A percentile compares a stretch with the other conserved stretches of the same genome.
These are phyloP conservation scores for Dactylorhiza incarnata DNA, from an alignment of 106 monocot genomes.

Conservation along the genomic window DNA sequence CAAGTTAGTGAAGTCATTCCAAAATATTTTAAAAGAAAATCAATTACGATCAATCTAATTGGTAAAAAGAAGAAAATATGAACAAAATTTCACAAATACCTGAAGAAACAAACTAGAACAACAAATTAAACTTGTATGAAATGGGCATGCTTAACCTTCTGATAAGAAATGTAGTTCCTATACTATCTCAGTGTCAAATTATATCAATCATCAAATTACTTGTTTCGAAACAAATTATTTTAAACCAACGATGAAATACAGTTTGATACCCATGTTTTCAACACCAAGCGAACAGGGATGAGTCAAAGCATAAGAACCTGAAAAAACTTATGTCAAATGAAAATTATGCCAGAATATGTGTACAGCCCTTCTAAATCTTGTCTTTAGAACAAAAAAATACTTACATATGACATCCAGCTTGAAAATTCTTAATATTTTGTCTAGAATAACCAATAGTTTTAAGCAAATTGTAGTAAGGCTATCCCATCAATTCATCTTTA, in stretches of 20 bases:
- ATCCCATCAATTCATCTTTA: too few species aligned
- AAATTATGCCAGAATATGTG: background rate
- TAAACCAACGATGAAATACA: background rate
- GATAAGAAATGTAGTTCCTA: background rate
- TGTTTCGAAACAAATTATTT: background rate
- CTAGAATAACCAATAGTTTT: background rate
- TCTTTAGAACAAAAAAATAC: background rate
- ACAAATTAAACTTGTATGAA: background rate
- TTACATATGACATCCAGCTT: background rate
- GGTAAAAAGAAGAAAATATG: background rate
- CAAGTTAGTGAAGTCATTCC: background rate
- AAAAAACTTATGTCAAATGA: background rate
- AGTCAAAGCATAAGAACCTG: background rate
- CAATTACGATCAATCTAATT: background rate
- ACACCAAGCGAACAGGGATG: background rate
- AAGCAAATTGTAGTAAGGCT: background rate
- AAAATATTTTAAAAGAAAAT: background rate
- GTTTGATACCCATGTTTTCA: background rate
- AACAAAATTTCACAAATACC: too few species aligned
- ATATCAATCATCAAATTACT: background rate
- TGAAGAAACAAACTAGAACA: background rate
- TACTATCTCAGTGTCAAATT: background rate
- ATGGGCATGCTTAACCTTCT: background rate
- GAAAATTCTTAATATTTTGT: background rate
- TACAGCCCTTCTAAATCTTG: background rate